Evolutionary conservation across 768 basidiomycete species (phyloP), one percentile per base, ranked within the genome.

Genomic region (Rhodotorula babjevae): DNA sequence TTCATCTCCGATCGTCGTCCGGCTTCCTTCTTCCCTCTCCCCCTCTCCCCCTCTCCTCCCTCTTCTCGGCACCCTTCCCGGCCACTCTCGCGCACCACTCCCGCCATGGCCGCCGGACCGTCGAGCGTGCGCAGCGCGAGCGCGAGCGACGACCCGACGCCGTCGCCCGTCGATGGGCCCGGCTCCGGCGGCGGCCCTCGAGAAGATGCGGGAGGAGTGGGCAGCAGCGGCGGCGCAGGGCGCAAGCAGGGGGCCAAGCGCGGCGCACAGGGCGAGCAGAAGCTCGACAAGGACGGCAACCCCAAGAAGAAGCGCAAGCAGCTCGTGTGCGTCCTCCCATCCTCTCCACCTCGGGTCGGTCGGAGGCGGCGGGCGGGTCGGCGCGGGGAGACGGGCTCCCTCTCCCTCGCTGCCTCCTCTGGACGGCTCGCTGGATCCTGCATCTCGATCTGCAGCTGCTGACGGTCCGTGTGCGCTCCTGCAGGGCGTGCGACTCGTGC

Each of bases 301-400:
- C 56, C 65, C 3, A 74, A 74, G 73, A 74, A 74, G 68, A 74
- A 74, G 56, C 49, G 72, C n/a, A 74, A 74, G 44, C 72, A 74
- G 68, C 57, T 66, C 27, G 58, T 66, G 57, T 50, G 25, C 31
- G 63, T 68, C 27, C 8, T 23, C 21, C 31, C 21, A 25, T 49
- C 21, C 23, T 33, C 15, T 19, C 46, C 50, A 19, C 6, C 31
- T 36, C 31, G 4, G 40, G 15, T 1, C 18, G 23, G 19, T 3
- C 7, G 23, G 18, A 16, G 5, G 47, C 15, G 47, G 47, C 1
- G 47, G 21, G 19, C 8, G 47, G 19, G 47, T 36, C 36, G 36
- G 36, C 36, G 36, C 36, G 36, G 36, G 36, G 36, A 36, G 36
- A 36, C 36, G 36, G 36, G 36, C 36, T 36, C 36, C 36, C 36